A percentile compares a stretch with the other conserved stretches of the same genome.
Conservation (phyloP, 345 rosid species). For the Salix exigua region DNA sequence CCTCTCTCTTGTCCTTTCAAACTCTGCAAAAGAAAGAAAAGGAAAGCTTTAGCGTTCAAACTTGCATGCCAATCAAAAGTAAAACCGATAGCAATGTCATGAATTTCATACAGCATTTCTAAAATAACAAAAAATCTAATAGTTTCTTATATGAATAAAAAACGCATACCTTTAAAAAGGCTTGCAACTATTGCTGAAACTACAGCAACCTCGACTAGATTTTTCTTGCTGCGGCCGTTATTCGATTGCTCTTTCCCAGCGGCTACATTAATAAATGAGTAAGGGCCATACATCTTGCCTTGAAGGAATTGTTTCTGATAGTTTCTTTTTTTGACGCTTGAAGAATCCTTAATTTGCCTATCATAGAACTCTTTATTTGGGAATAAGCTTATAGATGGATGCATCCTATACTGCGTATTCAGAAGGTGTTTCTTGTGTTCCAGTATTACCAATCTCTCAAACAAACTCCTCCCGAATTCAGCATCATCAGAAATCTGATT, state of each 20-base stretch:
- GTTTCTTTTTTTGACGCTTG: slow-evolving; percentile 9
- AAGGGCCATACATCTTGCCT: slow-evolving; percentile 40
- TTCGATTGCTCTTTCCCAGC: slow-evolving; percentile 31
- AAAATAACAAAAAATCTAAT: neutral
- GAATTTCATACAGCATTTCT: neutral
- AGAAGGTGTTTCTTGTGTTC: slow-evolving; percentile 21
- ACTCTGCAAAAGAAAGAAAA: slow-evolving; percentile 8
- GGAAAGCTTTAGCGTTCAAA: neutral
- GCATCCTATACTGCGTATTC: slow-evolving; percentile 36
- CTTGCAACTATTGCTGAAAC: slow-evolving; percentile 30
- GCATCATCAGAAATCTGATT: slow-evolving; percentile 21
- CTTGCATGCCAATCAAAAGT: neutral
- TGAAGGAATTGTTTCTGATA: slow-evolving; percentile 20
- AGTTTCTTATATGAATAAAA: neutral
- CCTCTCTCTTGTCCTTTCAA: slow-evolving; percentile 7
- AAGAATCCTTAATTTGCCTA: slow-evolving; percentile 14
- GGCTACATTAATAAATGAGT: slow-evolving; percentile 46
- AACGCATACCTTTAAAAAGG: slow-evolving; percentile 35
- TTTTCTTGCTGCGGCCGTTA: slow-evolving; percentile 28
- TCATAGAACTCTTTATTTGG: slow-evolving; percentile 27
- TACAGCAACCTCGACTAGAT: slow-evolving; percentile 38
- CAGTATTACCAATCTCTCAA: slow-evolving; percentile 24
- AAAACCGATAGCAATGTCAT: neutral
- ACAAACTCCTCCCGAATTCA: slow-evolving; percentile 28
- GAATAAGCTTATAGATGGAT: slow-evolving; percentile 31